Evolutionary conservation across 352 stramenopile species (phyloP), one percentile per base, ranked within the genome.

Genomic region (Globisporangium ultimum): DNA sequence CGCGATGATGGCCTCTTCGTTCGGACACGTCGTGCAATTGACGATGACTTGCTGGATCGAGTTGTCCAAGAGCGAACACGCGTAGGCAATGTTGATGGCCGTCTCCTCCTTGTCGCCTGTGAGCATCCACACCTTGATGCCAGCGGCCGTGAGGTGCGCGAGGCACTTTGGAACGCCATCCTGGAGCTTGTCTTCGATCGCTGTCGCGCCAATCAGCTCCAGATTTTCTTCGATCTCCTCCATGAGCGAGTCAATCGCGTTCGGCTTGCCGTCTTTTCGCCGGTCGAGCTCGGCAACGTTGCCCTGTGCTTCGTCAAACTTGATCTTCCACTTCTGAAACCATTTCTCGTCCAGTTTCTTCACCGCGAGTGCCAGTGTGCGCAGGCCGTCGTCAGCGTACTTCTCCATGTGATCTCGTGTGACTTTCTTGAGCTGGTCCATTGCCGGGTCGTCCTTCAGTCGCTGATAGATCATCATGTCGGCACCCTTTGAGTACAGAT

Each of bases 121-220:
- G 15, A 97, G 74, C 59, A 96, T 89, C 82, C 86, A 96, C 38
- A 96, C 67, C 52, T 93, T 89, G 40, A 96, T 92, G 1, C 91
- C 92, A 0, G 90, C 93, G 13, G 64, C 63, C 2, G 83, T 89
- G 40, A 98, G 63, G 48, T 80, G 78, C 10, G 84, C 74, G 9
- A 98, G 74, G 41, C 80, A 90, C 45, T 94, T 74, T 1, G 91
- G 84, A 0, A 98, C 95, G 5, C 88, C 85, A 24, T 96, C 87
- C 60, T 98, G 91, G 0, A 98, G 72, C 46, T 94, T 95, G 72
- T 98, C 91, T 65, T 98, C 91, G 50, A 98, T 98, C 13, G 88
- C 91, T 4, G 91, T 97, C 0, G 84, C 86, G 12, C 91, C 91
- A 46, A 98, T 78, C 13, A 97, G 64, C 53, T 89, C 77, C 13